Evolutionary conservation across 176 grass and related monocot genomes (phyloP), one percentile per base, ranked within the genome.

Genomic region (Aegilops bicornis): DNA sequence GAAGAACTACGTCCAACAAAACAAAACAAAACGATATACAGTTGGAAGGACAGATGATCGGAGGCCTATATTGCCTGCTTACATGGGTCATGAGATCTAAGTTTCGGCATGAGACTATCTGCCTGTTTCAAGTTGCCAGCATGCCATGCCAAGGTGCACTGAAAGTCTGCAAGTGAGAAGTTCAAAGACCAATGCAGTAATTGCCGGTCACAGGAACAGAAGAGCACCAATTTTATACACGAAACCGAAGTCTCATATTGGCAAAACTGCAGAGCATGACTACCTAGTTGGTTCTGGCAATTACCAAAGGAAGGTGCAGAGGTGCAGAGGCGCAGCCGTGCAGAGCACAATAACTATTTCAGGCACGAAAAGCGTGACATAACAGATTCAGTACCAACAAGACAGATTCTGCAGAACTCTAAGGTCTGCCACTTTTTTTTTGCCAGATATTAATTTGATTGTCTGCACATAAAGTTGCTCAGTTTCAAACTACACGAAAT

Each of bases 181-280:
- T 79, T 40, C 40, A 84, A 85, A 60, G 69, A 61, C 60, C 74
- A 79, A 20, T 1, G 0, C 5, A 84, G 69, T 16, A 88, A 52
- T 1, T 37, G 65, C 16, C 25, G 63, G 86, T 83, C 72, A 77
- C 50, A 47, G 9, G 62, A 65, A 77, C 37, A 72, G 20, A 22
- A 64, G 1, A 8, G 27, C 6, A 52, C 24, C 6, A 67, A 22
- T 11, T 81, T 69, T 76, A 62, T 62, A 59, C 58, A 32, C 25
- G 33, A 66, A 61, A 35, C 24, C 0, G 16, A 79, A 89, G 20
- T 80, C 25, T 63, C 24, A 69, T 8, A 77, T 22, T 32, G 40
- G 32, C n/a, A 85, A 73, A 84, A 74, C 43, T 8, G 58, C 16
- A 43, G 14, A 79, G 15, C 8, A 74, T 32, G 22, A 76, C 15